Evolutionary conservation across 2,329 filamentous ascomycete genomes (phyloP), one percentile per base, ranked within the genome.

Genomic region (Alternaria arbusti): DNA sequence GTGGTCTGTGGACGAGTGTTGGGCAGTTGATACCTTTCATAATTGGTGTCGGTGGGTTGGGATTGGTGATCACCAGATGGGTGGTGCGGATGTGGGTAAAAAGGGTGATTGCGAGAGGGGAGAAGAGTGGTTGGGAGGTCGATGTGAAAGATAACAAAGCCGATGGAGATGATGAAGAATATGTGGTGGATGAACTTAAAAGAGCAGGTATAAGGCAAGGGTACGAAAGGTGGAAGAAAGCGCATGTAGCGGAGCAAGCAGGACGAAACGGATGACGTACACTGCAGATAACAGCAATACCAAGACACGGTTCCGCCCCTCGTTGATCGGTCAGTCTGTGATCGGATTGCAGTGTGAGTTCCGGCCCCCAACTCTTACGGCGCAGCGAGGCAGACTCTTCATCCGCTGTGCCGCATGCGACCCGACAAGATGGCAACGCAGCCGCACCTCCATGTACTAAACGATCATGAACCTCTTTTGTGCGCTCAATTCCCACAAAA

Each of bases 11-110:
- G 50, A 55, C 30, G 6, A 68, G 49, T 64, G 50, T 70, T 32
- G 64, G 68, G 23, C 66, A 70, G 40, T 51, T 69, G 25, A 58
- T 70, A 46, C 68, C 68, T 13, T 69, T 69, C 40, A 57, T 70
- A 5, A 63, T 68, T 36, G 66, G 64, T 12, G 36, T 68, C 22
- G 51, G 44, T 5, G 63, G 65, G 6, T 43, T 70, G 45, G 30
- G 30, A 6, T 25, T 70, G 25, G 57, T 68, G 11, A 6, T 58
- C 5, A 30, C 25, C 17, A 51, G 59, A 23, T 64, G 61, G 60
- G 30, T 57, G 13, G 32, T 47, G 23, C 22, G 40, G 36, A 44
- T 49, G 43, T 56, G 59, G 59, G 54, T 40, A 17, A 40, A 40
- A 15, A 15, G 15, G 36, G 15, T 40, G 36, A 9, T 17, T 9